Percentiles rank a stretch among this genome's conserved stretches.
Evolutionary conservation across 495 filamentous ascomycete species (phyloP).

Genomic region (Letharia columbiana): DNA sequence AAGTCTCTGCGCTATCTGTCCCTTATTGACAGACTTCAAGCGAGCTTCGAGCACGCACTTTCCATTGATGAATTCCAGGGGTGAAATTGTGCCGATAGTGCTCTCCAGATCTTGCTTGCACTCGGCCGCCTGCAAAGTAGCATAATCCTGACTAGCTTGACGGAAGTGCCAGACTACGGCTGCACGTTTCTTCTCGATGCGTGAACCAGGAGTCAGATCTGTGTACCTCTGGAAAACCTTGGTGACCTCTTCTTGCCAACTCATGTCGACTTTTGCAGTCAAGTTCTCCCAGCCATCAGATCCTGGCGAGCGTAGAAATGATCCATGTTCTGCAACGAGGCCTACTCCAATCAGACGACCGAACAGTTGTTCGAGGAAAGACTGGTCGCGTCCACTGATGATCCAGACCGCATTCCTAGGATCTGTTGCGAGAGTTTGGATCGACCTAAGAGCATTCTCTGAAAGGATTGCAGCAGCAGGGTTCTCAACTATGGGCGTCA

Average conservation of each 20-base stretch:
- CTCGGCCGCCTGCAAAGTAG: conserved; percentile 60
- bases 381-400: conserved; percentile 85
- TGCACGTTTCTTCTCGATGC: conserved; percentile 85
- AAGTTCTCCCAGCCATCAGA: conserved; percentile 74
- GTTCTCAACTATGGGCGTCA: conserved; percentile 91
- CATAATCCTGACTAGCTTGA: conserved; percentile 75
- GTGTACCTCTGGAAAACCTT: conserved; percentile 77
- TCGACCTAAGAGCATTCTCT: conserved; percentile 64
- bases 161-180: conserved; percentile 97
- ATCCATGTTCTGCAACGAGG: conserved; percentile 90
- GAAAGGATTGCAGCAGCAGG: conserved; percentile 81
- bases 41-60: conserved; percentile 96
- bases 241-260: conserved; percentile 75
- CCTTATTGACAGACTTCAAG: conserved; percentile 93
- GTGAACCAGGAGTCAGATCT: conserved; percentile 76
- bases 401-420: conserved; percentile 90
- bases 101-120: conserved; percentile 53
- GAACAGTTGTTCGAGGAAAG: conserved; percentile 78
- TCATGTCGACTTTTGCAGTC: conserved; percentile 74
- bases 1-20: conserved; percentile 76
- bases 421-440: conserved; percentile 72
- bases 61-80: conserved; percentile 89
- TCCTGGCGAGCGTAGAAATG: conserved; percentile 75
- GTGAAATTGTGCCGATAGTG: conserved; percentile 65
- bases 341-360: conserved; percentile 78